Evolutionary conservation across 805 yeast genomes (phyloP).

Genomic region (Kockiozyma suomiensis): DNA sequence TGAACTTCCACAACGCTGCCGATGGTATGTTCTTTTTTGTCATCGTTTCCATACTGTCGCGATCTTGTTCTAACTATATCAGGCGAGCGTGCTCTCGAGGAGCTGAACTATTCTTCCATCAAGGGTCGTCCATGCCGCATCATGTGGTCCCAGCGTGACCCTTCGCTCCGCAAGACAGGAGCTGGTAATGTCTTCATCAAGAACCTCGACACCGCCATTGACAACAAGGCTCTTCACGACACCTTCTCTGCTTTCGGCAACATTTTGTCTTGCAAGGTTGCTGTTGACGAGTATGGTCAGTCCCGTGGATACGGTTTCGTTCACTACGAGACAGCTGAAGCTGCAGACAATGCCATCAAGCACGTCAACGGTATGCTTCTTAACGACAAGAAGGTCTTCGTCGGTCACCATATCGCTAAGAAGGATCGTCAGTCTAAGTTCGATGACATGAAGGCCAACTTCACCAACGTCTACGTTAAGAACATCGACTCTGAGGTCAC

Average conservation of each 20-base stretch:
- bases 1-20: conserved; percentile 83
- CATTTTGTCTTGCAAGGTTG: conserved; percentile 95
- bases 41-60: not conserved
- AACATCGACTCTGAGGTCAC: conserved; percentile 74
- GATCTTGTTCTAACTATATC: not conserved
- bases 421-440: conserved; percentile 93
- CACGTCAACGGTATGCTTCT: conserved; percentile 97
- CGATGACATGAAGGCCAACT: conserved; percentile 87
- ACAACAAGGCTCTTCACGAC: conserved; percentile 97
- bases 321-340: conserved; percentile 89
- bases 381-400: conserved; percentile 93
- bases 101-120: conserved; percentile 89
- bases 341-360: conserved; percentile 93
- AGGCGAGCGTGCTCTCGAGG: conserved; percentile 82
- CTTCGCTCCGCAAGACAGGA: conserved; percentile 90
- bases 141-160: conserved; percentile 99
- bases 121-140: conserved; percentile 97
- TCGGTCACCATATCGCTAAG: conserved; percentile 89
- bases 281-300: conserved; percentile 86
- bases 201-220: conserved; percentile 97
- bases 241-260: conserved; percentile 96
- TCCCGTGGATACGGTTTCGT: conserved; percentile 98
- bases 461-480: conserved; percentile 94
- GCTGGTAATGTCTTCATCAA: conserved; percentile 96
- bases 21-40: conserved; percentile 56